Conservation (phyloP, 352 stramenopile species). For the Thraustochytrium sp. region DNA sequence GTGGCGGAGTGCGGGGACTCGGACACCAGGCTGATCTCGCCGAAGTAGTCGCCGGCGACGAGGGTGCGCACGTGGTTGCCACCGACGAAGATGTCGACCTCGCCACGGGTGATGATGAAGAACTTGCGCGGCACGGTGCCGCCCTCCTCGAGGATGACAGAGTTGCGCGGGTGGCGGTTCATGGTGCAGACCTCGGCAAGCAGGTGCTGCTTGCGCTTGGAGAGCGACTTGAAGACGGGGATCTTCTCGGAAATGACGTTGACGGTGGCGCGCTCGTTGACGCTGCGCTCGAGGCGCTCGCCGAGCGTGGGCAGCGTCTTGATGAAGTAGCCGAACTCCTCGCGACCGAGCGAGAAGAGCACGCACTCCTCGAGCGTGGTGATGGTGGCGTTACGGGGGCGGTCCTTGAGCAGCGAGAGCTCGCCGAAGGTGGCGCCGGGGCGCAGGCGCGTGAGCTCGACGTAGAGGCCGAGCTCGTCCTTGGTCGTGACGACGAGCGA, state of each 20-base stretch:
- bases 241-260: conserved; percentile 40
- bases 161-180: not conserved
- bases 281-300: conserved; percentile 28
- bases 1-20: conserved; percentile 35
- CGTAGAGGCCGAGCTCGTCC: conserved; percentile 39
- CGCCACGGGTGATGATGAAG: conserved; percentile 41
- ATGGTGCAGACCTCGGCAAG: conserved; percentile 37
- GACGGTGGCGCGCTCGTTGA: conserved; percentile 38
- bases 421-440: conserved; percentile 30
- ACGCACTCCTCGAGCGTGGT: conserved; percentile 40
- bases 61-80: conserved; percentile 23
- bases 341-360: conserved; percentile 33
- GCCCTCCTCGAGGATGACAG: conserved; percentile 25
- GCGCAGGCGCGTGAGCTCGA: conserved; percentile 26
- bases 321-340: conserved; percentile 44
- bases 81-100: conserved; percentile 16
- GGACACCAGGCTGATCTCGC: conserved; percentile 39
- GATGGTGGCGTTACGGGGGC: conserved; percentile 36
- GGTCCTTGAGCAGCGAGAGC: conserved; percentile 35
- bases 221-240: conserved; percentile 33
- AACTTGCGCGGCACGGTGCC: conserved; percentile 20
- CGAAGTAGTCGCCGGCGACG: conserved; percentile 33
- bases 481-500: conserved; percentile 31
- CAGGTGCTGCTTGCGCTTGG: conserved; percentile 36
- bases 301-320: conserved; percentile 26